Evolutionary conservation across 2,329 filamentous ascomycete species (phyloP), one percentile per base, ranked within the genome.

Genomic region (Gremmenia infestans): DNA sequence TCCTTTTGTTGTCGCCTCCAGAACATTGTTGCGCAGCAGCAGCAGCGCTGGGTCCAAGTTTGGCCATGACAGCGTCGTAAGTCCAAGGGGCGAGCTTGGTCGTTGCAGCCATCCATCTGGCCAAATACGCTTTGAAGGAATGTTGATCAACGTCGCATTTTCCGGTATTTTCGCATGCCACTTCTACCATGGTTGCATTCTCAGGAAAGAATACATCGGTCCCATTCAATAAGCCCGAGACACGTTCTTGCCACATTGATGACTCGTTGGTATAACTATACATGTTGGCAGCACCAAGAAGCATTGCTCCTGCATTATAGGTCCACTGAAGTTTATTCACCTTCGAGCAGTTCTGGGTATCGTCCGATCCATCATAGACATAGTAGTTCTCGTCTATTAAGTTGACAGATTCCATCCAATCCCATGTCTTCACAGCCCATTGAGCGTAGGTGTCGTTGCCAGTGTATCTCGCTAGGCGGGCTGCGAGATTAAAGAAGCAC

Each of bases 401-500:
- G 0, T 81, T 75, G 47, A 83, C 73, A 6, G 66, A 68, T 3
- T 71, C 68, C 70, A 83, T 85, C 87, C 87, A 90, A 50, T 89
- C 78, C 75, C 89, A 96, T 0, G 82, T 81, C 62, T 75, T 85
- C 19, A 84, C 81, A 0, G 89, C 89, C 89, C 89, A 94, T 5
- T 90, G 81, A 1, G 82, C 78, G 68, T 95, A 96, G 0, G 88
- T 89, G 42, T 77, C 67, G 65, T 95, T 93, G 15, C 83, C 83
- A 0, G 91, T 95, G 69, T 91, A 94, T 23, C 85, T 78, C 0
- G 87, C 88, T 4, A 93, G 76, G 2, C 89, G 82, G 1, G 88
- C 83, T 14, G 78, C 81, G 12, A 85, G 72, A 52, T 82, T 81
- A 67, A 85, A 85, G 71, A 85, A 84, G 58, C 80, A 81, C 1